These are phyloP conservation scores for Lolium rigidum DNA, from an alignment of 176 grass and related monocot species.

Conservation along the genomic window DNA sequence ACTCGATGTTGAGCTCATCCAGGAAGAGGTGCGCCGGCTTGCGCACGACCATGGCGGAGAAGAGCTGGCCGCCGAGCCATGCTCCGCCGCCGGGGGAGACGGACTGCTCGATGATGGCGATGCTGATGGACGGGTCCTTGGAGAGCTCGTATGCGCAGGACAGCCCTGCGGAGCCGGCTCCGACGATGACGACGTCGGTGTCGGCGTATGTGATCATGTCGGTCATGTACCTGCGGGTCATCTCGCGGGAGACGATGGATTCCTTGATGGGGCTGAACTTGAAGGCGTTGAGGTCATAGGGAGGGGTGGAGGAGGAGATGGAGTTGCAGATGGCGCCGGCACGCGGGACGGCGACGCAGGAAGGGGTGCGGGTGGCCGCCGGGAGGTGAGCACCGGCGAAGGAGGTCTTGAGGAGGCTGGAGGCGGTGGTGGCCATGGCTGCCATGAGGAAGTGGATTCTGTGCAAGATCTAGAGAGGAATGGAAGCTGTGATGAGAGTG, in stretches of 20 bases:
- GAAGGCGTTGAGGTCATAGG: conserved; percentile 72
- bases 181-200: conserved; percentile 84
- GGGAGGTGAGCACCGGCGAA: conserved; percentile 43
- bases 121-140: conserved; percentile 73
- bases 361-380: neutral
- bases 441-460: conserved; percentile 35
- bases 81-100: conserved; percentile 91
- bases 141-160: conserved; percentile 96
- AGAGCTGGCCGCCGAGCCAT: conserved; percentile 93
- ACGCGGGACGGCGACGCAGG: neutral
- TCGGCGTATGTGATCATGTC: conserved; percentile 94
- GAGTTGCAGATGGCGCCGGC: conserved; percentile 28
- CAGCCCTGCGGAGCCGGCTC: conserved; percentile 79
- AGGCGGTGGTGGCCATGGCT: conserved; percentile 62
- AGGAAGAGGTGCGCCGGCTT: conserved; percentile 93
- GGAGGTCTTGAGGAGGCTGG: conserved; percentile 43
- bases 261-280: conserved; percentile 85
- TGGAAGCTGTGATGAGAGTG: neutral
- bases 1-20: conserved; percentile 71
- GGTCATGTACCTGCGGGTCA: conserved; percentile 87
- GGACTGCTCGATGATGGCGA: conserved; percentile 85
- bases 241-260: conserved; percentile 83
- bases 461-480: neutral
- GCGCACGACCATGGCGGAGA: conserved; percentile 97
- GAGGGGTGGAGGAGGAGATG: conserved; percentile 49